Evolutionary conservation across 257 asterid species (phyloP).

Genomic region (Gentiana straminea): DNA sequence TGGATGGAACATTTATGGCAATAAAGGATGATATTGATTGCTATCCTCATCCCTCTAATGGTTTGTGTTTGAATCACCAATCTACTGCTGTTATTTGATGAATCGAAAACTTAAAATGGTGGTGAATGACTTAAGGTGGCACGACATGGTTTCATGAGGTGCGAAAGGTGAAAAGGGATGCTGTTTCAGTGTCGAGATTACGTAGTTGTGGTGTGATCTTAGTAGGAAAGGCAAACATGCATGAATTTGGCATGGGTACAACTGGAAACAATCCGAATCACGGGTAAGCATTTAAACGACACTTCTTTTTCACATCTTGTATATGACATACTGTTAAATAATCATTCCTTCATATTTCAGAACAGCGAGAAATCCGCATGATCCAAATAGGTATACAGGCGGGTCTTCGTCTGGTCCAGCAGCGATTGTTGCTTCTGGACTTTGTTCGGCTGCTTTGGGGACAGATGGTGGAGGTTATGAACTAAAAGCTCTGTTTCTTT

Average conservation of each 20-base stretch:
- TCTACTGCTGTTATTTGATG: not conserved
- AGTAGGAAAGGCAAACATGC: slow-evolving; percentile 99
- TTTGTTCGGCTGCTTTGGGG: slow-evolving; percentile 95
- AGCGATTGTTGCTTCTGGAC: slow-evolving; percentile 93
- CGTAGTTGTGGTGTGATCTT: slow-evolving; percentile 86
- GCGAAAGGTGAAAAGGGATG: slow-evolving; percentile 67
- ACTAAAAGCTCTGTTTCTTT: slow-evolving; percentile 12
- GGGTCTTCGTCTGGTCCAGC: slow-evolving; percentile 99
- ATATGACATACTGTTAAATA: not conserved
- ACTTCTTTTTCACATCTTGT: no score
- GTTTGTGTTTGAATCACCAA: slow-evolving; percentile 23
- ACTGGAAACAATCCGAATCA: slow-evolving; percentile 92
- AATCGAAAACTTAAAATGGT: slow-evolving; percentile 8
- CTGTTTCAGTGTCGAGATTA: slow-evolving; percentile 57
- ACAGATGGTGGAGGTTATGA: slow-evolving; percentile 99
- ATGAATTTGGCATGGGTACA: slow-evolving; percentile 92
- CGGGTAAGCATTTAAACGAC: slow-evolving; percentile 43
- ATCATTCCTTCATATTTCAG: slow-evolving; percentile 28
- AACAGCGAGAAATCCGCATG: slow-evolving; percentile 96
- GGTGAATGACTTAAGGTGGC: slow-evolving; percentile 55
- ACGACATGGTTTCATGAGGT: slow-evolving; percentile 79
- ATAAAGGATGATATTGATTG: slow-evolving; percentile 96
- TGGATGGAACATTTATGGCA: slow-evolving; percentile 93
- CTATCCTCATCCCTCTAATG: slow-evolving; percentile 74
- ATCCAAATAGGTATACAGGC: slow-evolving; percentile 88